A percentile compares a stretch with the other conserved stretches of the same genome.
These are phyloP conservation scores for Hyaloscypha variabilis DNA, from an alignment of 495 filamentous ascomycete species.

Conservation along the genomic window DNA sequence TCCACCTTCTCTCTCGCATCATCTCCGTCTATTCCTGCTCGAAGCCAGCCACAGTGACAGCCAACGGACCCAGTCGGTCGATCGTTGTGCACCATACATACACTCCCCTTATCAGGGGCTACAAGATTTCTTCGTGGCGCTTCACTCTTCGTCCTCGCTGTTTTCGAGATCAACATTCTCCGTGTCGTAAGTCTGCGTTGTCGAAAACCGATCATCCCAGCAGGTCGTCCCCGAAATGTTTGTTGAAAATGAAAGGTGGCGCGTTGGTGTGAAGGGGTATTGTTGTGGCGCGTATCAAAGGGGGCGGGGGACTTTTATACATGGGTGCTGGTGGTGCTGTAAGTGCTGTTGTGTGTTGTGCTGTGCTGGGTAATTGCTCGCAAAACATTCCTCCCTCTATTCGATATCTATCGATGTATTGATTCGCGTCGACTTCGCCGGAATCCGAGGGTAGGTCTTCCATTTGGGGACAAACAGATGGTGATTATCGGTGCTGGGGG, in stretches of 20 bases:
- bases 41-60: not conserved
- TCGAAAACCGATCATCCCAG: not conserved
- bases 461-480: constrained; percentile 16
- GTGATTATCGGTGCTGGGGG: constrained; percentile 17
- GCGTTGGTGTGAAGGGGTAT: constrained; percentile 29
- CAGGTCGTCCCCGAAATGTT: not conserved
- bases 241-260: constrained; percentile 29
- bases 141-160: constrained; percentile 1
- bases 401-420: constrained; percentile 5
- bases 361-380: constrained; percentile 19
- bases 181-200: not conserved
- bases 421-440: constrained; percentile 31
- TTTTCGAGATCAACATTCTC: not conserved
- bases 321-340: constrained; percentile 16
- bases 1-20: constrained; percentile 6
- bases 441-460: constrained; percentile 17
- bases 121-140: constrained; percentile 17
- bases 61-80: constrained; percentile 19
- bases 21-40: constrained; percentile 1
- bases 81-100: constrained; percentile 17
- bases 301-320: constrained; percentile 23
- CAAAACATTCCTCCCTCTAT: constrained; percentile 16
- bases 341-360: constrained; percentile 23
- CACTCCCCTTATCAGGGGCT: constrained; percentile 9
- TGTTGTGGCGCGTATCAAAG: constrained; percentile 22